phyloP scores from a whole-genome alignment of 2,329 filamentous ascomycete species.

The Aspergillus sp. region DNA sequence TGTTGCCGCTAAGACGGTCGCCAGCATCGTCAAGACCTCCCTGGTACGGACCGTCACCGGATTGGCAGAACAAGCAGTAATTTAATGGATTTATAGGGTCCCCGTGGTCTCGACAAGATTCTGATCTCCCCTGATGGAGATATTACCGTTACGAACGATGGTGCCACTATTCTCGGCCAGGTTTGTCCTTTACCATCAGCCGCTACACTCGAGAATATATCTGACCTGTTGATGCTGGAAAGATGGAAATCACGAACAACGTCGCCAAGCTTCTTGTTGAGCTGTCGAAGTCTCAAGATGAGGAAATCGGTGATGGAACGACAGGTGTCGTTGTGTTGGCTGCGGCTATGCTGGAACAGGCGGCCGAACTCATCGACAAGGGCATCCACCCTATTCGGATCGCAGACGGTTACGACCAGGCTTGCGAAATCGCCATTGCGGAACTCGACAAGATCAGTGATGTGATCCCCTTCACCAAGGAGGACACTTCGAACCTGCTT shows the following conservation, averaged over 20 bases:
- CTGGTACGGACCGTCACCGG: slow-evolving; percentile 56
- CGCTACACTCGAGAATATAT: neutral
- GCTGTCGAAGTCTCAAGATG: slow-evolving; percentile 96
- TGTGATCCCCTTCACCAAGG: slow-evolving; percentile 78
- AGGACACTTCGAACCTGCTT: slow-evolving; percentile 80
- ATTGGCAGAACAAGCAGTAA: slow-evolving; percentile 2
- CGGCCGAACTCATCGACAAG: slow-evolving; percentile 97
- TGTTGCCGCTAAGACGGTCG: slow-evolving; percentile 90
- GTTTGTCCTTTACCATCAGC: slow-evolving; percentile 35
- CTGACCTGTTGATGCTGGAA: slow-evolving; percentile 14
- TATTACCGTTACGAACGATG: slow-evolving; percentile 98
- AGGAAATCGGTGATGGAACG: slow-evolving; percentile 97
- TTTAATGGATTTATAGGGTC: slow-evolving; percentile 57
- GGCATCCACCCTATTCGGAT: slow-evolving; percentile 98
- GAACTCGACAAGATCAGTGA: slow-evolving; percentile 94
- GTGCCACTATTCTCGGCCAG: slow-evolving; percentile 90
- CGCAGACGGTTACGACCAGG: slow-evolving; percentile 96
- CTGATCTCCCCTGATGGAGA: slow-evolving; percentile 97
- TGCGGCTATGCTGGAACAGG: slow-evolving; percentile 92
- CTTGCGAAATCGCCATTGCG: slow-evolving; percentile 92
- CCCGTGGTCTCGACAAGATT: slow-evolving; percentile 97
- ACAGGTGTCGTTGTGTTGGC: slow-evolving; percentile 96
- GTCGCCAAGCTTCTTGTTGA: slow-evolving; percentile 96
- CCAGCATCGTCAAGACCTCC: slow-evolving; percentile 96
- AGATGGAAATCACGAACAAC: slow-evolving; percentile 99